Percentiles rank a stretch among this genome's conserved stretches.
phyloP scores from a whole-genome alignment of 441 rosid species.

The Flueggea neowawraea region DNA sequence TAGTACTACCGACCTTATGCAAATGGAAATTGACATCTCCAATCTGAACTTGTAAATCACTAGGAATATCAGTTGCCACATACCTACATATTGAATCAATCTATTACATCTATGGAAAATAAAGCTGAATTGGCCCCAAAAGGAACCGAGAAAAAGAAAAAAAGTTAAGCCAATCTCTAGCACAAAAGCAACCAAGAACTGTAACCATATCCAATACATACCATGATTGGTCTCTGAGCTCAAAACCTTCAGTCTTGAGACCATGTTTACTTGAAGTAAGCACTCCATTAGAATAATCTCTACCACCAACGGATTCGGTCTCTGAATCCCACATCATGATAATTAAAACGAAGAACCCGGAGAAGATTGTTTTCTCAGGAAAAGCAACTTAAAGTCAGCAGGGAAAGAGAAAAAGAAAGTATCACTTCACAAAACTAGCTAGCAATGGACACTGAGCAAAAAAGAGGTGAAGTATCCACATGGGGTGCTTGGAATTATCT shows the following conservation, averaged over 20 bases:
- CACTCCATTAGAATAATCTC: conserved; percentile 82
- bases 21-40: conserved; percentile 77
- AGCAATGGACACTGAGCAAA: conserved; percentile 23
- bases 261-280: conserved; percentile 60
- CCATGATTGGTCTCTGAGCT: conserved; percentile 90
- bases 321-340: conserved; percentile 93
- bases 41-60: conserved; percentile 73
- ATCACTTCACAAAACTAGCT: conserved; percentile 13
- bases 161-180: background rate
- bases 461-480: conserved; percentile 47
- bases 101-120: background rate
- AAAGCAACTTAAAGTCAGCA: conserved; percentile 3
- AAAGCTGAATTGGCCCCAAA: no score
- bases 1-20: conserved; percentile 66
- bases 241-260: conserved; percentile 83
- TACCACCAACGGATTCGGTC: conserved; percentile 55
- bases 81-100: conserved; percentile 39
- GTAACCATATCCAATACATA: conserved; percentile 17
- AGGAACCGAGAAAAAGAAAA: background rate
- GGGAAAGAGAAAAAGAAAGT: conserved; percentile 20
- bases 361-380: conserved; percentile 11
- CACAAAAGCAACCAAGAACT: background rate
- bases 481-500: conserved; percentile 68
- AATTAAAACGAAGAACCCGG: conserved; percentile 17
- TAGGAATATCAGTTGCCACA: conserved; percentile 91